Conservation (phyloP, 176 grass and related monocot genomes). For the Zizania latifolia region DNA sequence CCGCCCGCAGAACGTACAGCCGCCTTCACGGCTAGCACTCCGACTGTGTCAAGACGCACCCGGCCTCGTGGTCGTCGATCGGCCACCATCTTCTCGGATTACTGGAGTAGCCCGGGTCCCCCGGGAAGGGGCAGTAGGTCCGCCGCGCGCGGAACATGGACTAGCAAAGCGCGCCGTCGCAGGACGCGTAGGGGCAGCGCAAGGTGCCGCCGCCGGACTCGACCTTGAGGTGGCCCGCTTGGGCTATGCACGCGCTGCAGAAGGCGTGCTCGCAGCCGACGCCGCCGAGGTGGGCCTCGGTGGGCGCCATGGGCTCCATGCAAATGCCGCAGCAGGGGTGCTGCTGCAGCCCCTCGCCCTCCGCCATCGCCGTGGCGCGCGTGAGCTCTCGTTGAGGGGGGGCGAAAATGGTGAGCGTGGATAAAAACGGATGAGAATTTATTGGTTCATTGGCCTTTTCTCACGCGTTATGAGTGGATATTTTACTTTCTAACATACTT, state of each 20-base stretch:
- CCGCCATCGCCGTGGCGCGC: conserved; percentile 9
- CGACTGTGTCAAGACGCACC: conserved; percentile 36
- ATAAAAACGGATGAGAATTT: background rate
- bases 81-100: conserved; percentile 56
- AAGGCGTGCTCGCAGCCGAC: conserved; percentile 49
- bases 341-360: background rate
- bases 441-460: no score
- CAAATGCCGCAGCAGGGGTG: conserved; percentile 53
- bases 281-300: conserved; percentile 19
- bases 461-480: no score
- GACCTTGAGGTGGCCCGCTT: conserved; percentile 52
- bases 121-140: conserved; percentile 29
- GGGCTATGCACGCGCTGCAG: conserved; percentile 50
- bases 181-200: conserved; percentile 42
- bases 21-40: conserved; percentile 56
- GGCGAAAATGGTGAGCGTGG: background rate
- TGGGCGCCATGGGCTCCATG: conserved; percentile 42
- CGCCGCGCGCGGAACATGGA: no score
- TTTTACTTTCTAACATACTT: background rate
- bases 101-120: conserved; percentile 55
- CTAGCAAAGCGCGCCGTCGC: conserved; percentile 37
- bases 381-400: background rate
- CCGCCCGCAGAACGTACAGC: conserved; percentile 53
- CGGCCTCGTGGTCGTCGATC: conserved; percentile 17
- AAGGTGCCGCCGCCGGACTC: conserved; percentile 32